phyloP scores from a whole-genome alignment of 2,329 filamentous ascomycete genomes.

The Phaeosphaeriaceae sp. region DNA sequence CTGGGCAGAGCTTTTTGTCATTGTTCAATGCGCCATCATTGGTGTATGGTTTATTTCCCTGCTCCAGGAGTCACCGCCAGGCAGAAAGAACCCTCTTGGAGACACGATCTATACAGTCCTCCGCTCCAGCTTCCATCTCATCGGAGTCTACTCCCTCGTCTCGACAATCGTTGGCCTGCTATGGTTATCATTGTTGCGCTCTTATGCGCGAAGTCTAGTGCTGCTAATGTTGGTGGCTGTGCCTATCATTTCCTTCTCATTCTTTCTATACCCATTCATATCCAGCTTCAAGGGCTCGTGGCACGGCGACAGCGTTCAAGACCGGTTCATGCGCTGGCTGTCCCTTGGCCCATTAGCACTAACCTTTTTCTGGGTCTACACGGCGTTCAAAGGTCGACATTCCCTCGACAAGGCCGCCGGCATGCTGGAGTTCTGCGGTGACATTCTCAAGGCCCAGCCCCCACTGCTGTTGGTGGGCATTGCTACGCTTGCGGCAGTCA shows the following conservation, averaged over 20 bases:
- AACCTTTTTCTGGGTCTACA: constrained; percentile 81
- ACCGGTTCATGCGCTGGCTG: constrained; percentile 86
- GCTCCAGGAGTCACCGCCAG: constrained; percentile 80
- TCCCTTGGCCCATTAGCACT: constrained; percentile 77
- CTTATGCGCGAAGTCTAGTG: constrained; percentile 86
- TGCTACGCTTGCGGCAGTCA: constrained; percentile 74
- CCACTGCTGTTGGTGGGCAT: constrained; percentile 86
- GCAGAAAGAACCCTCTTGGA: constrained; percentile 74
- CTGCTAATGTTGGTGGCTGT: constrained; percentile 82
- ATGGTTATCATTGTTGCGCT: constrained; percentile 87
- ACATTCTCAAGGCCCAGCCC: constrained; percentile 84
- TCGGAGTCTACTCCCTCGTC: constrained; percentile 91
- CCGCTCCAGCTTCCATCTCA: constrained; percentile 83
- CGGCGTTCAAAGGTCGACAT: constrained; percentile 79
- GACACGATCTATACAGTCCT: constrained; percentile 95
- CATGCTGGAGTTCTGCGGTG: constrained; percentile 90
- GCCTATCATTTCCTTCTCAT: constrained; percentile 84
- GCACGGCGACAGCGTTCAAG: constrained; percentile 81
- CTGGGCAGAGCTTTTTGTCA: constrained; percentile 89
- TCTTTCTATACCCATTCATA: constrained; percentile 89
- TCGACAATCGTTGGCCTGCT: constrained; percentile 85
- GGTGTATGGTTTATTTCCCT: constrained; percentile 89
- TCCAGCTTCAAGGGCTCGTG: constrained; percentile 83
- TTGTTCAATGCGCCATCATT: constrained; percentile 81
- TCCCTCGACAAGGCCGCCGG: constrained; percentile 83